A percentile compares a stretch with the other conserved stretches of the same genome.
phyloP scores from a whole-genome alignment of 1,284 basidiomycete species.

The Microbotryum silenes-acaulis region DNA sequence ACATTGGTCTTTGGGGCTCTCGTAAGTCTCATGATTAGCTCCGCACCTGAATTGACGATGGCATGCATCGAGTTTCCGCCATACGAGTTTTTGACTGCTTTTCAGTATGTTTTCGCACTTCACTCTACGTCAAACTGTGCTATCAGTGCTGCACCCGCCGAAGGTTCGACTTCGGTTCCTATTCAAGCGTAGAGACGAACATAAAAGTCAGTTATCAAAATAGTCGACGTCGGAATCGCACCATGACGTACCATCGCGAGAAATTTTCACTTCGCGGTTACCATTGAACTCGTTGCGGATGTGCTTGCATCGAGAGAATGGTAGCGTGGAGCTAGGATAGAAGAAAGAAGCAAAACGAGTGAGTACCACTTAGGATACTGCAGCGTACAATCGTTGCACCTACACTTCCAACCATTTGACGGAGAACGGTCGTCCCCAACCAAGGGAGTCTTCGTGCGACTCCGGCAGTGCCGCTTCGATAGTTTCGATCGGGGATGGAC shows the following conservation, averaged over 20 bases:
- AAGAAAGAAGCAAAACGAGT: background rate
- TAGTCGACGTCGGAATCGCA: background rate
- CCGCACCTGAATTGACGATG: too few species aligned
- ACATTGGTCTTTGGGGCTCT: too few species aligned
- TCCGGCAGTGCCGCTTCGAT: background rate
- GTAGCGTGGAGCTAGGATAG: background rate
- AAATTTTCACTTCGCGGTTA: constrained; percentile 37
- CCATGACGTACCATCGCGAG: constrained; percentile 26
- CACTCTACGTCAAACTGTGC: too few species aligned
- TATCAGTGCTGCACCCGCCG: constrained; percentile 27
- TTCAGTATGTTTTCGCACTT: too few species aligned
- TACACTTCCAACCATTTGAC: constrained; percentile 67
- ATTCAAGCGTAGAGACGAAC: too few species aligned
- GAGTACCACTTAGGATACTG: background rate
- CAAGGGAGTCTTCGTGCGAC: background rate
- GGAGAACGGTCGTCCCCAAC: constrained; percentile 68
- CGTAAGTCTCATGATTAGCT: too few species aligned
- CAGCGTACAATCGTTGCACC: background rate
- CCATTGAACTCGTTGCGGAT: constrained; percentile 36
- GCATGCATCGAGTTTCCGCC: too few species aligned
- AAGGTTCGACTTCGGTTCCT: constrained; percentile 34
- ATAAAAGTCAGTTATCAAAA: background rate
- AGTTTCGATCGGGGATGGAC: too few species aligned
- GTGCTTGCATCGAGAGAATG: constrained; percentile 9
- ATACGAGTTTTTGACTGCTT: too few species aligned